Evolutionary conservation across 139 green algal genomes (phyloP).

Genomic region (Chlamydomonas sp.): DNA sequence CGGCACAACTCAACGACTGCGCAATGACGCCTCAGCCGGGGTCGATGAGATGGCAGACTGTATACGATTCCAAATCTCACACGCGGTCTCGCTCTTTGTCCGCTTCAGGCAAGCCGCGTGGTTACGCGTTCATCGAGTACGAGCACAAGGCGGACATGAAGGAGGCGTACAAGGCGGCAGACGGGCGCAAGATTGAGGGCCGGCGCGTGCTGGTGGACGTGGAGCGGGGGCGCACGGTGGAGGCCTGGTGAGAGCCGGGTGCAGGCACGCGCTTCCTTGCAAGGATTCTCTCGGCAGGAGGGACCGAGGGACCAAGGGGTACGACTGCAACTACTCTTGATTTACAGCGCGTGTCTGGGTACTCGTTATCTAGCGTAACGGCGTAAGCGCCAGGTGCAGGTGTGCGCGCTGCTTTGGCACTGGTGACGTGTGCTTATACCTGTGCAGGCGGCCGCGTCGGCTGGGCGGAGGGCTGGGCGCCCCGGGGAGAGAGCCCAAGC

Average conservation of each 20-base stretch:
- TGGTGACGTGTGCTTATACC: neutral
- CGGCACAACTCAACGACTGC: too few species aligned
- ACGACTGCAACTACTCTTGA: neutral
- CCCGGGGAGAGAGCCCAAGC: conserved; percentile 69
- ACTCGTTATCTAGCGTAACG: neutral
- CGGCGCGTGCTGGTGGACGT: conserved; percentile 86
- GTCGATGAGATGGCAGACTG: too few species aligned
- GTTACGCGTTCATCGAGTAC: conserved; percentile 93
- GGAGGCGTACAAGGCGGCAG: conserved; percentile 87
- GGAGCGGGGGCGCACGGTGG: conserved; percentile 88
- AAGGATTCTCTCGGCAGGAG: neutral
- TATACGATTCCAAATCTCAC: neutral
- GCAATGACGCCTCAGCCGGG: too few species aligned
- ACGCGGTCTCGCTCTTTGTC: neutral
- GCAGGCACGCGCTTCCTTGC: neutral
- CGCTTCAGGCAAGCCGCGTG: conserved; percentile 77
- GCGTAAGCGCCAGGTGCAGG: neutral
- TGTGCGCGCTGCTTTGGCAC: neutral
- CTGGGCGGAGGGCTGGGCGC: conserved; percentile 85
- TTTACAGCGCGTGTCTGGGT: neutral
- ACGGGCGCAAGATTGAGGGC: conserved; percentile 86
- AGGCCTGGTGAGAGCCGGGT: conserved; percentile 74
- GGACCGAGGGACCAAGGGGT: neutral
- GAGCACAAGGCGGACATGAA: conserved; percentile 96
- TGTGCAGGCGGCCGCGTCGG: conserved; percentile 70